Base-by-base conservation (phyloP, 2,329 filamentous ascomycete genomes). In the Xylaria digitata region DNA sequence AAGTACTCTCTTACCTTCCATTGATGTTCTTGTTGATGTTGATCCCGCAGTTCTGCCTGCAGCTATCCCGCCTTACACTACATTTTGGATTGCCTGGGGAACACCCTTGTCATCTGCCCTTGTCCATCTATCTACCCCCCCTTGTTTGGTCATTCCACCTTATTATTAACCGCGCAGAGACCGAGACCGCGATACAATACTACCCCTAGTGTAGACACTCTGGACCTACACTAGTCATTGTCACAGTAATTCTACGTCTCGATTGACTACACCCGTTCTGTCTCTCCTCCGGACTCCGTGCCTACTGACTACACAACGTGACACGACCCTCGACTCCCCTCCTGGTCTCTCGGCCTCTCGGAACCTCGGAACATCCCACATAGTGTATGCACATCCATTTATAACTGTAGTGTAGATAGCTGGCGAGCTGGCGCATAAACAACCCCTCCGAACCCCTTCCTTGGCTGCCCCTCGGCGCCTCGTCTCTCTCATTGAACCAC, bases 381-480 rank as follows among this genome's bases (percentile, higher is more conserved):
- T 68, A 40, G 9, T 40, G 11, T 15, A 40, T 3, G 66, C 63
- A 56, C 63, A 62, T 48, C 67, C 53, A 53, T 30, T 52, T 7
- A 15, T 6, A n/a, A 30, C 46, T 17, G 26, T 30, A 15, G 13
- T 40, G 37, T 42, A 19, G 23, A 30, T 45, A 46, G 53, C 34
- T 55, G 56, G 49, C 64, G 40, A 46, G 53, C 34, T 55, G 56
- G 49, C 64, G 40, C 69, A 69, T 37, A 37, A 56, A 46, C 17
- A 8, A 48, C 54, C 26, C 26, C 48, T 40, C 55, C 54, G 66
- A 71, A 71, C 68, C 63, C 69, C 54, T 68, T 69, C 69, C 71
- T 69, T 59, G 66, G 68, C 65, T 69, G 65, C 63, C 58, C 59
- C 70, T 68, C 63, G 71, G 69, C 70, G 66, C 63, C 70, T 63